phyloP scores from a whole-genome alignment of 768 basidiomycete species.

The Tulasnella sp. region DNA sequence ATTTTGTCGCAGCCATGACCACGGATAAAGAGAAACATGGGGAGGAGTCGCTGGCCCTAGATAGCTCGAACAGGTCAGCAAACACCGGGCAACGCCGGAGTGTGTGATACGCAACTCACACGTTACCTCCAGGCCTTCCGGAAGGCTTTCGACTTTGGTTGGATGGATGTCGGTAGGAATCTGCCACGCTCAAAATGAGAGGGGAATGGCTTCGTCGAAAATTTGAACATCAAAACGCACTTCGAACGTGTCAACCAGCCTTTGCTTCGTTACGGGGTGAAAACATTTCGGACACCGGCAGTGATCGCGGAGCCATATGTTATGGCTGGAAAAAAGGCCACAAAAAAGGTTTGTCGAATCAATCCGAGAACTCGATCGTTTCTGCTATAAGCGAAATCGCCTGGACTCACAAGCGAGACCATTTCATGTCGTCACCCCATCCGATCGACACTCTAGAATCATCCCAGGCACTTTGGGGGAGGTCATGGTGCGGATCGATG shows the following conservation, averaged over 20 bases:
- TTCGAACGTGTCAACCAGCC: conserved; percentile 78
- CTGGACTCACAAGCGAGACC: conserved; percentile 66
- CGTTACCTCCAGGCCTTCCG: conserved; percentile 60
- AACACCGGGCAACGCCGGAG: neutral
- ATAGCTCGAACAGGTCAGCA: neutral
- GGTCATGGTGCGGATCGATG: conserved; percentile 18
- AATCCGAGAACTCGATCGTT: neutral
- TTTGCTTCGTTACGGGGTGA: conserved; percentile 81
- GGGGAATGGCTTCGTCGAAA: neutral
- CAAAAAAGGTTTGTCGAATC: neutral
- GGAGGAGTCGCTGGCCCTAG: conserved; percentile 50
- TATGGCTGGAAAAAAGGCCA: conserved; percentile 49
- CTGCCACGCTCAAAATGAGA: conserved; percentile 35
- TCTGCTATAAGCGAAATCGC: neutral
- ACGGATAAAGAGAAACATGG: conserved; percentile 81
- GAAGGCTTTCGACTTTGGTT: conserved; percentile 44
- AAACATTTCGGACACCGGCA: conserved; percentile 84
- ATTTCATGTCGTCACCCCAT: conserved; percentile 56
- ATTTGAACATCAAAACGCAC: conserved; percentile 35
- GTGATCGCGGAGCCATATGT: conserved; percentile 88
- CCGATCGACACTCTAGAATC: conserved; percentile 57
- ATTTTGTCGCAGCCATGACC: conserved; percentile 70
- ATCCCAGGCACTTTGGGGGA: conserved; percentile 30
- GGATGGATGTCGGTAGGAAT: conserved; percentile 71
- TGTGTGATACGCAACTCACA: conserved; percentile 44